Evolutionary conservation across 768 basidiomycete genomes (phyloP).

Genomic region (Russula brevipes): DNA sequence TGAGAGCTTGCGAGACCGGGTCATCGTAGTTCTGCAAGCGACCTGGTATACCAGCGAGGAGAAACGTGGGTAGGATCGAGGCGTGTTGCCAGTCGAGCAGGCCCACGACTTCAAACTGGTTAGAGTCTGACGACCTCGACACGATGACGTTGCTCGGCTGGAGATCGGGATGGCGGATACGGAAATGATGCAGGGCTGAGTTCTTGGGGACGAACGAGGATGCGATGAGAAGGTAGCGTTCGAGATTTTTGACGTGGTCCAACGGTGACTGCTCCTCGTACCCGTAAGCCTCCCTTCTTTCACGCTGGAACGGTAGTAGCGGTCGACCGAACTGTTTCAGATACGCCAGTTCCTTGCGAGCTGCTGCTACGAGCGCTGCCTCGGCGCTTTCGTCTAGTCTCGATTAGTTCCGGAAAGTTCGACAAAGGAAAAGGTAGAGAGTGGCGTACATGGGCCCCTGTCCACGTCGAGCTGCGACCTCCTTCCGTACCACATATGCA

Average conservation of each 20-base stretch:
- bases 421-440: constrained; percentile 30
- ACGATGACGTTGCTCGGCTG: constrained; percentile 46
- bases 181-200: constrained; percentile 38
- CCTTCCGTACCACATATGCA: constrained; percentile 45
- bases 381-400: constrained; percentile 41
- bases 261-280: constrained; percentile 41
- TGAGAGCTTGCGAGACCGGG: constrained; percentile 35
- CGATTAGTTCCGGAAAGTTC: constrained; percentile 30
- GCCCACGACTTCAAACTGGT: constrained; percentile 36
- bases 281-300: constrained; percentile 41
- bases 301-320: constrained; percentile 39
- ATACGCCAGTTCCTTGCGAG: constrained; percentile 47
- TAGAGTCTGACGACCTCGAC: constrained; percentile 41
- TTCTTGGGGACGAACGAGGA: constrained; percentile 43
- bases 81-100: constrained; percentile 54
- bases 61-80: constrained; percentile 48
- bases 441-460: constrained; percentile 47
- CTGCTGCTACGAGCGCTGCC: constrained; percentile 39
- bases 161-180: constrained; percentile 43
- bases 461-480: constrained; percentile 45
- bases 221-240: constrained; percentile 44
- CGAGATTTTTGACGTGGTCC: constrained; percentile 45
- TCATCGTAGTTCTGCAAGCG: constrained; percentile 47
- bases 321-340: constrained; percentile 45
- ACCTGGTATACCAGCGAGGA: constrained; percentile 43